A percentile compares a stretch with the other conserved stretches of the same genome.
Conservation (phyloP, 2,329 filamentous ascomycete genomes). For the Ceratocystis albifundus region DNA sequence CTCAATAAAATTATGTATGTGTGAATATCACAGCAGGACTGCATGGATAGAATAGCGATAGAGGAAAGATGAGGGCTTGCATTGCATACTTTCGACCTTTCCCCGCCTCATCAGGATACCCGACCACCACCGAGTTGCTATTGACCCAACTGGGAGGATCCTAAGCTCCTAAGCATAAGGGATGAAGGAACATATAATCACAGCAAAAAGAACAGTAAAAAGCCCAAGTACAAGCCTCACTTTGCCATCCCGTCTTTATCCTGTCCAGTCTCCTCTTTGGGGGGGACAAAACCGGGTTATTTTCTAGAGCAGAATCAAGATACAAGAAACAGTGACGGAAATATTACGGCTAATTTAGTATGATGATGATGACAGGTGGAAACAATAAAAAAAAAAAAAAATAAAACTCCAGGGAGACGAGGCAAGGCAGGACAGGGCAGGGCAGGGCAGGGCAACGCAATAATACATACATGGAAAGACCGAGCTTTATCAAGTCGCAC, state of each 20-base stretch:
- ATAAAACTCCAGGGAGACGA: too few species aligned
- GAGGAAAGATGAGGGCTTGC: not conserved
- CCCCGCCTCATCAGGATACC: not conserved
- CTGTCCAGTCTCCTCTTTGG: too few species aligned
- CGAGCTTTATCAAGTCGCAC: slow-evolving; percentile 1
- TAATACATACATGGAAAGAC: not conserved
- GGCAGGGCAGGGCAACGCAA: not conserved
- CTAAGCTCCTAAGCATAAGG: not conserved
- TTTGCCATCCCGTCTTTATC: too few species aligned
- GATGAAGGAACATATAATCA: slow-evolving; percentile 3
- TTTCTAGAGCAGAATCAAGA: too few species aligned
- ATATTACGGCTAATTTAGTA: too few species aligned
- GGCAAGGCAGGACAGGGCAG: not conserved
- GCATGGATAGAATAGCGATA: not conserved
- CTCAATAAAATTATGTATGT: not conserved
- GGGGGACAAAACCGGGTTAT: too few species aligned
- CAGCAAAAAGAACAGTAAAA: too few species aligned
- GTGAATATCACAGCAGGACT: too few species aligned
- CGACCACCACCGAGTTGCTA: slow-evolving; percentile 6
- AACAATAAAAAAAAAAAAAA: too few species aligned
- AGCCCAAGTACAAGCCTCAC: too few species aligned
- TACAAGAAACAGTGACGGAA: too few species aligned
- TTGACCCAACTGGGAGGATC: slow-evolving; percentile 2
- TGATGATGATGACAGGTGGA: too few species aligned
- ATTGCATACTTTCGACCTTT: not conserved